A percentile compares a stretch with the other conserved stretches of the same genome.
Evolutionary conservation across 345 rosid species (phyloP).

Genomic region (Hibiscus trionum): DNA sequence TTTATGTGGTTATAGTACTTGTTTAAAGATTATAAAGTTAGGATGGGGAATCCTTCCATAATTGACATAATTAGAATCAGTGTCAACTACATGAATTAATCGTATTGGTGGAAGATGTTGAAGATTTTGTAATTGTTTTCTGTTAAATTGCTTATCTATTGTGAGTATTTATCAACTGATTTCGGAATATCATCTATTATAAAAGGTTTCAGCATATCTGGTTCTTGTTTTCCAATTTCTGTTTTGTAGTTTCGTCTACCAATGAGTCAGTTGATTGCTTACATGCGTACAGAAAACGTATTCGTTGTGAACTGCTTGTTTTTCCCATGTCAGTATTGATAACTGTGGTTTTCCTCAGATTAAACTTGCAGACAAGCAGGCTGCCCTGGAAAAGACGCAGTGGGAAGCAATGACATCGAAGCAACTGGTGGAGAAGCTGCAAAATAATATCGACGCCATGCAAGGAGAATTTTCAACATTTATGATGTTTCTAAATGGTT

Average conservation of each 20-base stretch:
- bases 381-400: conserved; percentile 76
- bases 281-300: neutral
- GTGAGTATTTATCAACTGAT: neutral
- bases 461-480: conserved; percentile 63
- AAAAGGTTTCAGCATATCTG: neutral
- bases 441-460: conserved; percentile 53
- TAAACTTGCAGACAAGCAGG: conserved; percentile 96
- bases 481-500: conserved; percentile 49
- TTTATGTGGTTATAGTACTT: neutral
- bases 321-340: neutral
- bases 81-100: neutral
- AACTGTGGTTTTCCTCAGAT: conserved; percentile 32
- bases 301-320: neutral
- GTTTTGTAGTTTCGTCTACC: neutral
- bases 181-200: neutral
- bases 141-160: neutral
- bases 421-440: conserved; percentile 58
- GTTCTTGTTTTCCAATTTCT: neutral
- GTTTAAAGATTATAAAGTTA: neutral
- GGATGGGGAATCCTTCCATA: neutral
- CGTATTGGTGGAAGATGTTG: neutral
- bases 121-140: neutral
- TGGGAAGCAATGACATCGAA: conserved; percentile 86
- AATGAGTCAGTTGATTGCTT: neutral
- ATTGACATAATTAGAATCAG: neutral